Percentiles rank a stretch among this genome's conserved stretches.
Evolutionary conservation across 1,284 basidiomycete genomes (phyloP).

Genomic region (Melampsora americana): DNA sequence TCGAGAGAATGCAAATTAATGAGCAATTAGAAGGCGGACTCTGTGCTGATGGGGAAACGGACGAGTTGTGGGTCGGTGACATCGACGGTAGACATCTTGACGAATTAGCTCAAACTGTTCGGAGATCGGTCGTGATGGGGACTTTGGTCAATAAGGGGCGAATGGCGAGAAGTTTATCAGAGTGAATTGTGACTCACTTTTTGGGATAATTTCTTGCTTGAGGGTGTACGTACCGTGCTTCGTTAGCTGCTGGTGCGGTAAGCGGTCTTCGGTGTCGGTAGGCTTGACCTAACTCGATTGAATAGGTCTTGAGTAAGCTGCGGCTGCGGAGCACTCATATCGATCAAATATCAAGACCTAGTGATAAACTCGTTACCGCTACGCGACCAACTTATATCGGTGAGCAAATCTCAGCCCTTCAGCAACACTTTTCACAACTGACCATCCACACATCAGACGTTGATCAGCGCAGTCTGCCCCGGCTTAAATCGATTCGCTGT

Average conservation of each 20-base stretch:
- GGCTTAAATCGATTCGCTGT: conserved; percentile 45
- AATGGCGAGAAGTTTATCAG: not conserved
- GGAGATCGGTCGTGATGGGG: not conserved
- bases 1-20: conserved; percentile 23
- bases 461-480: conserved; percentile 42
- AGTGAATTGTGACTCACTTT: not conserved
- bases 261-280: too few relatives aligned
- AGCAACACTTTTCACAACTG: conserved; percentile 1
- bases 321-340: conserved; percentile 25
- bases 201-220: not conserved
- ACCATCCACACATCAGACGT: conserved; percentile 26
- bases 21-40: not conserved
- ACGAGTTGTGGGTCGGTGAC: conserved; percentile 75
- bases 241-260: conserved; percentile 4
- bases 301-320: not conserved
- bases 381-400: not conserved
- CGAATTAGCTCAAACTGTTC: conserved; percentile 51
- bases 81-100: conserved; percentile 64
- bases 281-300: not conserved
- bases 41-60: conserved; percentile 51
- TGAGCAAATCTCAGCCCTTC: not conserved
- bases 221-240: conserved; percentile 3
- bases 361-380: not conserved
- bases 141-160: not conserved
- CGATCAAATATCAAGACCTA: not conserved